Evolutionary conservation across 1,284 basidiomycete genomes (phyloP).

Genomic region (Moniliophthora roreri): DNA sequence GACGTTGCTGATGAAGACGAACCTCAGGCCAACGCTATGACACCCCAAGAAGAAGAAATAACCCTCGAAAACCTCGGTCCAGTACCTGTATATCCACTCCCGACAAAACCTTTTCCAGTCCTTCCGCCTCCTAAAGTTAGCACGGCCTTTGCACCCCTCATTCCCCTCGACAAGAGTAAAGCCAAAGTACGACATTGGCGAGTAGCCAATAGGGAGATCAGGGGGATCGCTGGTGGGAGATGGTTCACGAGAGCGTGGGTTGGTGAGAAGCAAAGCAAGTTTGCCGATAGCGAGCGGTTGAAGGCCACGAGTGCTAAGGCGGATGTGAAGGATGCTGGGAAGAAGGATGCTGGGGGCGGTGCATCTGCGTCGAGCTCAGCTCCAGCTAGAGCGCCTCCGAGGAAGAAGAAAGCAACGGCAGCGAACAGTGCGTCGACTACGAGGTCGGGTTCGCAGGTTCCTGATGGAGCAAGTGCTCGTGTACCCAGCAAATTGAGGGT

Average conservation of each 20-base stretch:
- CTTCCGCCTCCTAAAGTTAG: constrained; percentile 71
- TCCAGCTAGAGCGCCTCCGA: background rate
- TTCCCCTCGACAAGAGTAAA: constrained; percentile 62
- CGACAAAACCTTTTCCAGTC: constrained; percentile 76
- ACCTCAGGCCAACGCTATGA: constrained; percentile 19
- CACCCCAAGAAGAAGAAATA: constrained; percentile 25
- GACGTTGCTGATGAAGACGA: constrained; percentile 21
- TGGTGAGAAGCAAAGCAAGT: constrained; percentile 75
- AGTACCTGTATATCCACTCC: constrained; percentile 71
- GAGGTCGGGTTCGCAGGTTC: constrained; percentile 33
- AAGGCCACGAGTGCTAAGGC: constrained; percentile 38
- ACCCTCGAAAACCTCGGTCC: constrained; percentile 50
- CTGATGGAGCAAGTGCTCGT: constrained; percentile 28
- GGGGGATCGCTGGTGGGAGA: constrained; percentile 75
- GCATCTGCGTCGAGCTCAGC: constrained; percentile 45
- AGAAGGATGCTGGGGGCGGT: constrained; percentile 30
- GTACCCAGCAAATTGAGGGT: constrained; percentile 60
- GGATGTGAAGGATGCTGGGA: constrained; percentile 29
- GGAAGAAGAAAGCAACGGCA: constrained; percentile 25
- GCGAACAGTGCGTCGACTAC: constrained; percentile 48
- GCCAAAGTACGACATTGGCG: constrained; percentile 70
- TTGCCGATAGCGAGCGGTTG: constrained; percentile 32
- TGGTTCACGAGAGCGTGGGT: constrained; percentile 78
- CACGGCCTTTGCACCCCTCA: constrained; percentile 63
- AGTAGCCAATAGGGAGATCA: constrained; percentile 67